Conservation (phyloP, 2,329 filamentous ascomycete genomes). For the Penicillium sp. region DNA sequence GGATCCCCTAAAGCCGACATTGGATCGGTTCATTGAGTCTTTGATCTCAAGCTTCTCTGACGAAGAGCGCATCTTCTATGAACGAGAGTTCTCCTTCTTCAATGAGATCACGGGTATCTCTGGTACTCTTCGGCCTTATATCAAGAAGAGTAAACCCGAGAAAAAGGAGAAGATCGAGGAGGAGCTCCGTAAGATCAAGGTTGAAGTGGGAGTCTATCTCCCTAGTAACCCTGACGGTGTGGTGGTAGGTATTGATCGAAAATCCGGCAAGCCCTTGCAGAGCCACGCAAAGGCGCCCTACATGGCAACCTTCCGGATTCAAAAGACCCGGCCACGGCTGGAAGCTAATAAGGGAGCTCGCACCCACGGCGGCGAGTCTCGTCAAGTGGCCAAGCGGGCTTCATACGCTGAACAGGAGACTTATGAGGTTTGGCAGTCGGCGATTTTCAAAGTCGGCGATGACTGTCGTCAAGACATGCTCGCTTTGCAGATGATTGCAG, state of each 20-base stretch:
- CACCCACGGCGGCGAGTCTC: conserved; percentile 26
- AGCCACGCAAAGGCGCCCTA: conserved; percentile 98
- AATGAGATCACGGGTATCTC: conserved; percentile 94
- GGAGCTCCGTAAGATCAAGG: conserved; percentile 93
- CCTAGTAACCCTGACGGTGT: conserved; percentile 96
- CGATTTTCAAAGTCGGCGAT: conserved; percentile 99
- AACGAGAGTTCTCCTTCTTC: conserved; percentile 97
- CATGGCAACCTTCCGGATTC: conserved; percentile 98
- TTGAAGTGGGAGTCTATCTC: conserved; percentile 95
- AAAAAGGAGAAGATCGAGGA: conserved; percentile 99
- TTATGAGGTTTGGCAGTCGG: conserved; percentile 97
- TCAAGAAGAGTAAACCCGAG: conserved; percentile 88
- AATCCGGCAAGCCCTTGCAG: conserved; percentile 95
- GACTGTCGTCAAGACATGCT: conserved; percentile 97
- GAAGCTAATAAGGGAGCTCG: conserved; percentile 31
- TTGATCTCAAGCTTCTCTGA: conserved; percentile 79
- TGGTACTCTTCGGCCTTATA: conserved; percentile 89
- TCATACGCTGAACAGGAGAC: conserved; percentile 50
- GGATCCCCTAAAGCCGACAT: conserved; percentile 86
- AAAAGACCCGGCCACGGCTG: conserved; percentile 62
- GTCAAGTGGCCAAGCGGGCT: conserved; percentile 20
- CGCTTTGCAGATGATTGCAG: conserved; percentile 95
- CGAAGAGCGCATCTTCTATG: conserved; percentile 81
- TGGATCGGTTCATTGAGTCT: conserved; percentile 84
- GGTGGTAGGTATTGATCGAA: conserved; percentile 96